A percentile compares a stretch with the other conserved stretches of the same genome.
Conservation (phyloP, 345 rosid species). For the Hirschfeldia incana region DNA sequence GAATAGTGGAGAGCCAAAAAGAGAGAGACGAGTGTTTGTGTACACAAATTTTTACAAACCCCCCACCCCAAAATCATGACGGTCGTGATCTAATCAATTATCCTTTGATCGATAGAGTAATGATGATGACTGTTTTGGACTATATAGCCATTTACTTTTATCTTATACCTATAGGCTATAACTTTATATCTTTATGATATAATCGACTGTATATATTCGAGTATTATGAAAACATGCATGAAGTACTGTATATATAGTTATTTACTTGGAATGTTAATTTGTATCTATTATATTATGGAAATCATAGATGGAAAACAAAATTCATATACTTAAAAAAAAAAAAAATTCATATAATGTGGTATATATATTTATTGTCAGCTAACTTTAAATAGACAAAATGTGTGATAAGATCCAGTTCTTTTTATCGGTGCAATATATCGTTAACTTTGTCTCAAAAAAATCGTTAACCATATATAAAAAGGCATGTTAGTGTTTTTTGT, state of each 20-base stretch:
- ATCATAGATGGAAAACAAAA: neutral
- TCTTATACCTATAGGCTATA: too few relatives aligned
- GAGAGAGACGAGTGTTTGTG: neutral
- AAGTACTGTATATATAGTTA: neutral
- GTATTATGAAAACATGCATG: constrained; percentile 1
- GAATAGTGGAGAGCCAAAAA: constrained; percentile 21
- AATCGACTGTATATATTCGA: neutral
- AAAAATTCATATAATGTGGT: neutral
- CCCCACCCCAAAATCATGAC: neutral
- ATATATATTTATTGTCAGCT: neutral
- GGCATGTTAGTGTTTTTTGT: neutral
- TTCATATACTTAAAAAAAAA: neutral
- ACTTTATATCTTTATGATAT: too few relatives aligned
- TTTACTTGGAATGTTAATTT: neutral
- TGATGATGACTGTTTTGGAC: constrained; percentile 34
- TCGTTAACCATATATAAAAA: neutral
- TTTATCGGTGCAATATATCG: neutral
- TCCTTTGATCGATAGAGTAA: constrained; percentile 13
- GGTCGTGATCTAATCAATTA: constrained; percentile 33
- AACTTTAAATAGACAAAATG: neutral
- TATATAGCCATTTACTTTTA: neutral
- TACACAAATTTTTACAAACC: too few relatives aligned
- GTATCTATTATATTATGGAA: neutral
- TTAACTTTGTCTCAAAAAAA: too few relatives aligned
- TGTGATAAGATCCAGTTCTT: neutral